These are phyloP conservation scores for Blastomyces parvus DNA, from an alignment of 2,329 filamentous ascomycete species.

Conservation along the genomic window DNA sequence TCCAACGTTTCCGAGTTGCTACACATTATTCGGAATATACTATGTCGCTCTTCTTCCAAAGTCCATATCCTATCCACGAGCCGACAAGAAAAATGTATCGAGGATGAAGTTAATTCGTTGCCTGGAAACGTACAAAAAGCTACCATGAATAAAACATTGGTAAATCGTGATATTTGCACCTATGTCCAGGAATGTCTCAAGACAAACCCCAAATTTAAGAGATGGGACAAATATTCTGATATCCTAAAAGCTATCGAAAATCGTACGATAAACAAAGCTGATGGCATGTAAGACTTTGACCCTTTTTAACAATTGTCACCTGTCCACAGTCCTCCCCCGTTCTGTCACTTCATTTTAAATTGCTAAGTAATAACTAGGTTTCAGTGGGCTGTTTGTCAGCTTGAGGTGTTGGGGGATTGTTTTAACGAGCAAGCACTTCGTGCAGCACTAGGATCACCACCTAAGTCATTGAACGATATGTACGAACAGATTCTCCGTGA, in stretches of 20 bases:
- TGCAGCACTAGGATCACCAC: neutral
- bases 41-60: neutral
- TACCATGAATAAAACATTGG: neutral
- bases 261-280: neutral
- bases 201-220: neutral
- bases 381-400: neutral
- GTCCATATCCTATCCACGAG: slow-evolving; percentile 16
- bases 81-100: slow-evolving; percentile 14
- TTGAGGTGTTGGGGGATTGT: neutral
- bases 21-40: neutral
- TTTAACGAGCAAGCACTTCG: neutral
- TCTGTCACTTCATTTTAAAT: neutral
- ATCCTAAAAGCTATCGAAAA: neutral
- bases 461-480: slow-evolving; percentile 18
- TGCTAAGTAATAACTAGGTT: neutral
- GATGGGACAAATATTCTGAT: neutral
- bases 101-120: slow-evolving; percentile 4
- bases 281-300: slow-evolving; percentile 14
- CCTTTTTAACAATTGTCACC: neutral
- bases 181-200: neutral
- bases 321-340: slow-evolving; percentile 9
- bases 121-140: neutral
- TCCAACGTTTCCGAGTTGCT: slow-evolving; percentile 3
- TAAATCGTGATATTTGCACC: neutral
- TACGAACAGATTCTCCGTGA: slow-evolving; percentile 22